phyloP scores from a whole-genome alignment of 2,329 filamentous ascomycete species.

The Xylariaceae sp. region DNA sequence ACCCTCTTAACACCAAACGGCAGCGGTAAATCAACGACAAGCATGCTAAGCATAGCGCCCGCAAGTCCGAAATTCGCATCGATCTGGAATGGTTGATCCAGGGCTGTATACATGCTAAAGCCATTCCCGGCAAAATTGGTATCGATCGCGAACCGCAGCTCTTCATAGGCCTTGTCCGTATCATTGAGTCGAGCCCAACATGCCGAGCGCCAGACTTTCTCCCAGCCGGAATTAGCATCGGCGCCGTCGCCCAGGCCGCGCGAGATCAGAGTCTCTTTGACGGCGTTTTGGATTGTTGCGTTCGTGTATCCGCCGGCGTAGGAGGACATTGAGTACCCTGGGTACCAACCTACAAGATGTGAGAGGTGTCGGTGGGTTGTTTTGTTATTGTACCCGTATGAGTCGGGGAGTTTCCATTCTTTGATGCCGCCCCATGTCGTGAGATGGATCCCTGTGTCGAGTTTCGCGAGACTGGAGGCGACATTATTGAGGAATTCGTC shows the following conservation, averaged over 20 bases:
- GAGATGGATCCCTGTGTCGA: conserved; percentile 33
- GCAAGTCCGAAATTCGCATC: conserved; percentile 53
- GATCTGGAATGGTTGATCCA: conserved; percentile 49
- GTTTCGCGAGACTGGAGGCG: conserved; percentile 34
- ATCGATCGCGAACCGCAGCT: conserved; percentile 44
- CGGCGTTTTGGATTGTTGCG: conserved; percentile 38
- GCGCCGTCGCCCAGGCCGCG: conserved; percentile 40
- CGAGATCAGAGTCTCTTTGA: conserved; percentile 41
- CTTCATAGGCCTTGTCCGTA: conserved; percentile 43
- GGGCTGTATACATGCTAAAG: conserved; percentile 46
- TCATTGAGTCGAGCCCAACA: conserved; percentile 53
- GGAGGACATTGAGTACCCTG: conserved; percentile 45
- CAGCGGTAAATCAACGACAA: conserved; percentile 45
- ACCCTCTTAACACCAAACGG: conserved; percentile 14
- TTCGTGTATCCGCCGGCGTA: conserved; percentile 40
- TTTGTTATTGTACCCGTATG: conserved; percentile 26
- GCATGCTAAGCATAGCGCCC: conserved; percentile 46
- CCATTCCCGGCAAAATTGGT: conserved; percentile 47
- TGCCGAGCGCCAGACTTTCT: conserved; percentile 52
- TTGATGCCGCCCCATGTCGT: conserved; percentile 31
- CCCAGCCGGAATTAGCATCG: conserved; percentile 51
- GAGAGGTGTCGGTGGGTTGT: conserved; percentile 45
- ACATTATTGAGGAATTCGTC: conserved; percentile 34
- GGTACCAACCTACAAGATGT: conserved; percentile 52
- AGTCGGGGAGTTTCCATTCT: conserved; percentile 35